These are phyloP conservation scores for Cladosporium cucumerinum DNA, from an alignment of 2,329 filamentous ascomycete genomes.

Conservation along the genomic window DNA sequence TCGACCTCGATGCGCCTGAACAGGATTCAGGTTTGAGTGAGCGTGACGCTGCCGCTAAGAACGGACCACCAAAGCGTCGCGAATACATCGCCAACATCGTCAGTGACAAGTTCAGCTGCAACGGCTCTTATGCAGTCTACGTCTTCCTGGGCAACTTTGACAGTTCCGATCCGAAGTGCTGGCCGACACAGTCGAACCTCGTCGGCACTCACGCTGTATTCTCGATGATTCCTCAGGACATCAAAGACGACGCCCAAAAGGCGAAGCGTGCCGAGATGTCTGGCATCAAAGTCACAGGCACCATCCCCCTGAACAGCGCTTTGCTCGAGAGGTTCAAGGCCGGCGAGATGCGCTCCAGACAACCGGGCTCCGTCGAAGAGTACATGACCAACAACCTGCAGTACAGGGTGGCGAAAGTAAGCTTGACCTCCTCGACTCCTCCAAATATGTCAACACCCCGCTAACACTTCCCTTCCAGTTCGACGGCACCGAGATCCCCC, in stretches of 20 bases:
- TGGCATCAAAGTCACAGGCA: conserved; percentile 36
- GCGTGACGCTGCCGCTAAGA: conserved; percentile 2
- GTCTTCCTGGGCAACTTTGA: conserved; percentile 62
- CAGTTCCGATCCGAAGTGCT: conserved; percentile 44
- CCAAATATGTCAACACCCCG: not conserved
- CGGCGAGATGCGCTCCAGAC: conserved; percentile 36
- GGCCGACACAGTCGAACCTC: conserved; percentile 54
- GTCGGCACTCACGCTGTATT: conserved; percentile 59
- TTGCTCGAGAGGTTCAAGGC: conserved; percentile 36
- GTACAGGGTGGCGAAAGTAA: conserved; percentile 35
- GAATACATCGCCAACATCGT: conserved; percentile 69
- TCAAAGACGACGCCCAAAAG: conserved; percentile 13
- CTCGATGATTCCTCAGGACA: conserved; percentile 27
- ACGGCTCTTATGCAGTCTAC: conserved; percentile 62
- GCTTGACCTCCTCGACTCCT: conserved; percentile 8
- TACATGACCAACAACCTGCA: conserved; percentile 34
- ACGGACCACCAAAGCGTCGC: conserved; percentile 40
- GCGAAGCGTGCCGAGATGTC: not conserved
- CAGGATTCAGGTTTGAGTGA: not conserved
- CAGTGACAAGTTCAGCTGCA: conserved; percentile 58
- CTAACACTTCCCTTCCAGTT: conserved; percentile 27
- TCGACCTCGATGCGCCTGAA: conserved; percentile 5
- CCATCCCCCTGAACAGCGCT: conserved; percentile 45
- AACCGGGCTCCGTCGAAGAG: conserved; percentile 25
- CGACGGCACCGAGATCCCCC: conserved; percentile 35